Percentiles rank a stretch among this genome's conserved stretches.
phyloP scores from a whole-genome alignment of 1,284 basidiomycete genomes.

The Thecaphora thlaspeos region DNA sequence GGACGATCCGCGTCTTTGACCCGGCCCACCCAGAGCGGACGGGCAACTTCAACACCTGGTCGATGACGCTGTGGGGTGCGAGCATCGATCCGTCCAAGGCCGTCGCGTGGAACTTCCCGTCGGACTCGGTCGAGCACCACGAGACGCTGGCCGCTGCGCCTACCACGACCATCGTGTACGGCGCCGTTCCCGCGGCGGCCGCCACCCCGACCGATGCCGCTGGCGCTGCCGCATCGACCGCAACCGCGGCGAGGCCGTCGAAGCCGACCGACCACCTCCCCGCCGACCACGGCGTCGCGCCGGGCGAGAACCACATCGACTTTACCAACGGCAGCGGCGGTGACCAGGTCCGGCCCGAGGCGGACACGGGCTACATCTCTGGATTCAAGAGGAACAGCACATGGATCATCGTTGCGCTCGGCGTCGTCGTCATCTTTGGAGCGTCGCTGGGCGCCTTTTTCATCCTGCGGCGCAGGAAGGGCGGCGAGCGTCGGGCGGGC shows the following conservation, averaged over 20 bases:
- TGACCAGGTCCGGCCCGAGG: constrained; percentile 55
- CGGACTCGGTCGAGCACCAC: constrained; percentile 44
- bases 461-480: constrained; percentile 65
- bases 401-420: constrained; percentile 79
- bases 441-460: constrained; percentile 66
- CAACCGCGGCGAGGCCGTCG: constrained; percentile 25
- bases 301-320: constrained; percentile 53
- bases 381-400: constrained; percentile 73
- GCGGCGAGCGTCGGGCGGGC: constrained; percentile 57
- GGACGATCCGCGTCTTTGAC: constrained; percentile 82
- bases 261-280: constrained; percentile 89
- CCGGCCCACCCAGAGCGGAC: constrained; percentile 63
- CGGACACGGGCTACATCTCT: constrained; percentile 81
- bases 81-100: constrained; percentile 72
- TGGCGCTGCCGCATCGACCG: constrained; percentile 9
- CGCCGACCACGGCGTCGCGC: constrained; percentile 69
- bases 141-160: constrained; percentile 64
- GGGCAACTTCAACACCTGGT: constrained; percentile 87
- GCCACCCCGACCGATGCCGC: constrained; percentile 44
- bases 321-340: constrained; percentile 55
- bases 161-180: constrained; percentile 39
- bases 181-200: constrained; percentile 57
- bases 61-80: constrained; percentile 91
- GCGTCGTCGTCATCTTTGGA: constrained; percentile 70
- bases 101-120: constrained; percentile 56